Base-by-base conservation (phyloP, 2,329 filamentous ascomycete species). In the Aspergillus quadrilineatus region DNA sequence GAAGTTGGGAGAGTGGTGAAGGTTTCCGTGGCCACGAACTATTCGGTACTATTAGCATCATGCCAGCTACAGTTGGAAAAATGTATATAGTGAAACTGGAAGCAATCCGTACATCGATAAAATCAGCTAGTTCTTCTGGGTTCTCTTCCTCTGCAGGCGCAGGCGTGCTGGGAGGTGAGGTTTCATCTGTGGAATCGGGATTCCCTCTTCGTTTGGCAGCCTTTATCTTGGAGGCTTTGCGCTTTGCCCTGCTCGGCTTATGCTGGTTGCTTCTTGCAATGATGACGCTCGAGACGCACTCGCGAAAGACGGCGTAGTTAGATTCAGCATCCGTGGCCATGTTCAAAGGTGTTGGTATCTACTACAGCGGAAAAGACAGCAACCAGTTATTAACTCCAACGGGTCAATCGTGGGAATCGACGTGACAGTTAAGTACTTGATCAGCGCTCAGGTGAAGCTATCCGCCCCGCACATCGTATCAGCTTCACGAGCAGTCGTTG, bases 81-180 rank as follows among this genome's bases (percentile, higher is more conserved):
- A 51, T 41, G 28, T 12, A 4, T 37, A 15, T 7, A 15, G 22
- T 22, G 10, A 17, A 34, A 43, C 30, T 29, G n/a, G 42, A 15
- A 15, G 22, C 22, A 37, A 6, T n/a, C 22, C 32, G 34, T 76
- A 85, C 82, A 64, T 92, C 86, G 53, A 89, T 85, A 73, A 95
- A 95, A 1, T 95, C 91, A 28, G 85, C 83, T 22, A 94, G 75
- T 53, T 92, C 89, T 63, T 88, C 87, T 4, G 82, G 83, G 63
- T 84, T 78, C 12, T 72, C 68, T 77, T 15, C 73, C 67, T 51
- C 56, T 7, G 15, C 39, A 12, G 39, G n/a, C 10, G 39, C 39
- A 53, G 49, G 51, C 60, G 57, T 7, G 50, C 17, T 39, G 34
- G 50, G 45, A 15, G 15, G 12, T 8, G 43, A 32, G 6, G 22